Conservation (phyloP, 2,329 filamentous ascomycete species). For the Ophiostoma ulmi region DNA sequence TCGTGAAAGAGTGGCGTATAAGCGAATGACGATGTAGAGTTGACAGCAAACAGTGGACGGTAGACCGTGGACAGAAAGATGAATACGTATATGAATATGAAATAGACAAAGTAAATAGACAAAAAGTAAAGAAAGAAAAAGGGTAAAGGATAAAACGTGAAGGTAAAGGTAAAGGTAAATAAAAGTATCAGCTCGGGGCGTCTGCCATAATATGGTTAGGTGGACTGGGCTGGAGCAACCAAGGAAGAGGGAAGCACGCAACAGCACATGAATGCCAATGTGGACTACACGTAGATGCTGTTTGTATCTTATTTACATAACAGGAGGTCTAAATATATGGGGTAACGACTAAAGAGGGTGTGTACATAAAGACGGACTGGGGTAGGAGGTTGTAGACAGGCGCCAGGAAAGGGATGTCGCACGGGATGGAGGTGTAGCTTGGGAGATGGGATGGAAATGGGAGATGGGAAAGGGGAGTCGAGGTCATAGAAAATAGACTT, state of each 20-base stretch:
- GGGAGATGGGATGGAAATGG: background rate
- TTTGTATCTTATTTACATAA: background rate
- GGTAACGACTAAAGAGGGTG: background rate
- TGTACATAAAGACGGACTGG: background rate
- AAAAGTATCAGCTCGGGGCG: background rate
- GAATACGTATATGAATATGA: background rate
- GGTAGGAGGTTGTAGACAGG: background rate
- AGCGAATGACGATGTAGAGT: background rate
- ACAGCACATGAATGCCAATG: conserved; percentile 6
- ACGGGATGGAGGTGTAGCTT: conserved; percentile 2
- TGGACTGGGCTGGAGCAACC: background rate
- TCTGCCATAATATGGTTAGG: background rate
- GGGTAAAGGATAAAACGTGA: background rate
- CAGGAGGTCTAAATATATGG: background rate
- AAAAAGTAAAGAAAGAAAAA: background rate
- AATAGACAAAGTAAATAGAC: background rate
- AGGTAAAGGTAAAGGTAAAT: background rate
- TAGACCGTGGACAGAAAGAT: too few relatives aligned
- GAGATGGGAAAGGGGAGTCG: background rate
- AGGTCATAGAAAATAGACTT: too few relatives aligned
- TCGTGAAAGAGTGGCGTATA: background rate
- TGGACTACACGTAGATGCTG: background rate
- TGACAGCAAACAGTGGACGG: background rate
- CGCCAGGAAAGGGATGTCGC: background rate
- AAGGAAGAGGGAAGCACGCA: conserved; percentile 1